Base-by-base conservation (phyloP, 805 yeast genomes). In the Lipomyces starkeyi region DNA sequence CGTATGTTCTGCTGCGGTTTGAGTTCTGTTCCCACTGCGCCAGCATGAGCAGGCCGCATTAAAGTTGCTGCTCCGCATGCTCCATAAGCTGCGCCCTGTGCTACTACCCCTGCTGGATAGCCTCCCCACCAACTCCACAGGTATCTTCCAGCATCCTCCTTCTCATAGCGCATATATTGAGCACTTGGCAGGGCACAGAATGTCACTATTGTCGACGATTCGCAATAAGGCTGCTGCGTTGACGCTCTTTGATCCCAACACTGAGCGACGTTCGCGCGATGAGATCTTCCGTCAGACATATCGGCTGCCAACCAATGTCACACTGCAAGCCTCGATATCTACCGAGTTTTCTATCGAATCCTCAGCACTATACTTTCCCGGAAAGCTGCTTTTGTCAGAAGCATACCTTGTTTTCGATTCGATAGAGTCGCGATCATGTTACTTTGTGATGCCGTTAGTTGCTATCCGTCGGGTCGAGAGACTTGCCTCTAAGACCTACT, bases 381-480 rank as follows among this genome's bases (percentile, higher is more conserved):
- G 99, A 74, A 80, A 83, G 79, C 73, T 93, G n/a, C 88, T 81
- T 72, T 77, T 95, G 57, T 90, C 97, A 0, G 87, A 87, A 64
- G 91, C 89, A 71, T 95, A 87, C 75, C 76, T 95, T 49, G 86
- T 91, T 27, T 94, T 93, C 75, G 83, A 86, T 67, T 92, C 91
- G 73, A 87, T 86, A 73, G 96, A 92, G 73, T 83, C 84, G 59
- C 83, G 87, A 64, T 85, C 87, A 58, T 90, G 95, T 76, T 84
- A 86, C 5, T 85, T 94, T 74, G 84, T 84, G 2, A 73, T 94
- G 35, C 95, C 94, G 69, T 79, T 95, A 55, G 86, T 93, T 1
- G 86, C 97, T 0, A 80, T 95, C 52, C 88, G 90, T 74, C 88
- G 92, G 69, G 96, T 95, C 20, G 97, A 94, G 76, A 83, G 98